These are phyloP conservation scores for Eucalyptus globulus DNA, from an alignment of 345 rosid species.

Conservation along the genomic window DNA sequence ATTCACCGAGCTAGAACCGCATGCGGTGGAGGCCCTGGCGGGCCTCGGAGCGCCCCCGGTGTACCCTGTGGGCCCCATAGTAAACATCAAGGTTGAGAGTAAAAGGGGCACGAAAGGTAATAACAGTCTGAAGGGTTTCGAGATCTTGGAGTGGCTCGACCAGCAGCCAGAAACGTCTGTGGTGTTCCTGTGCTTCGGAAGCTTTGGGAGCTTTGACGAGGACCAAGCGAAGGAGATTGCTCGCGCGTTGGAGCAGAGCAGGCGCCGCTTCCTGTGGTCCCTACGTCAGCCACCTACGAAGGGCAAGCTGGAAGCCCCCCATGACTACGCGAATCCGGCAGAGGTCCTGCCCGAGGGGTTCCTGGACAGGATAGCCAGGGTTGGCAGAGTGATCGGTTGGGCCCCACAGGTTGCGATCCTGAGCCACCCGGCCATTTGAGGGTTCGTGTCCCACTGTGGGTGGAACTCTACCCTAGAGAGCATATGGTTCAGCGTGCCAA, in stretches of 20 bases:
- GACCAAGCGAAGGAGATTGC: constrained; percentile 20
- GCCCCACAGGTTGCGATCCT: constrained; percentile 23
- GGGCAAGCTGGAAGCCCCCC: not conserved
- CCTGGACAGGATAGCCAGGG: constrained; percentile 11
- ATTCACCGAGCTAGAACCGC: constrained; percentile 25
- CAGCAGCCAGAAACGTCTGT: constrained; percentile 33
- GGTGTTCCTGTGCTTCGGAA: constrained; percentile 61
- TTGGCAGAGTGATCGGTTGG: constrained; percentile 38
- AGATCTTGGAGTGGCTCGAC: constrained; percentile 41
- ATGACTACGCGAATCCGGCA: not conserved
- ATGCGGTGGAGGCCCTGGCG: constrained; percentile 1
- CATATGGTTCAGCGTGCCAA: constrained; percentile 41
- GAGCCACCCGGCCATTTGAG: constrained; percentile 16
- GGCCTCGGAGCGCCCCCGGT: constrained; percentile 4
- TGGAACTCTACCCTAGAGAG: constrained; percentile 54
- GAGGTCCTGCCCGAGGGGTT: constrained; percentile 32
- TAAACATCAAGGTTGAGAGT: constrained; percentile 9
- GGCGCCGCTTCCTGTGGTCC: constrained; percentile 25
- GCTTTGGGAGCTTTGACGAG: constrained; percentile 37
- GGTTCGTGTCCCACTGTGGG: constrained; percentile 51
- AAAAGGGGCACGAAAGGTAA: not conserved
- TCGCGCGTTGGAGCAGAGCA: not conserved
- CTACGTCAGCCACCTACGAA: constrained; percentile 1
- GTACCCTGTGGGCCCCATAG: constrained; percentile 39
- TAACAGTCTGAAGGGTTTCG: not conserved